Evolutionary conservation across 768 basidiomycete species (phyloP).

Genomic region (Leccinum barrowsii): DNA sequence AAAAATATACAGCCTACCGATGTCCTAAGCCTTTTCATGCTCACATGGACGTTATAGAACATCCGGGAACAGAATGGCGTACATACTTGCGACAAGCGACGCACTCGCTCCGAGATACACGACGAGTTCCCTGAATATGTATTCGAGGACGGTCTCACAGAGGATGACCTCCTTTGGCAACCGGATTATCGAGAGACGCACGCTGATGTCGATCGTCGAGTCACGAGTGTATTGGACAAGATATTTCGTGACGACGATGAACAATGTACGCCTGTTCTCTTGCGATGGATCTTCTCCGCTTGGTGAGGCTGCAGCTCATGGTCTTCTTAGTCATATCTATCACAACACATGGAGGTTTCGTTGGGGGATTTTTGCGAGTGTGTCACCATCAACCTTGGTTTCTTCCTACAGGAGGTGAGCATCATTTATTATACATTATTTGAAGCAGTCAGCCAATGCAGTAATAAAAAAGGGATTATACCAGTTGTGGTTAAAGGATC

Average conservation of each 20-base stretch:
- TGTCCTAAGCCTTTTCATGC: background rate
- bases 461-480: constrained; percentile 18
- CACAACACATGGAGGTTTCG: constrained; percentile 63
- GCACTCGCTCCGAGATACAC: constrained; percentile 40
- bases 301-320: background rate
- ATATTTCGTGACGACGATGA: constrained; percentile 45
- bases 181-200: constrained; percentile 6
- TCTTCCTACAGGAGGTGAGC: constrained; percentile 65
- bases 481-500: constrained; percentile 24
- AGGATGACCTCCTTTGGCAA: constrained; percentile 59
- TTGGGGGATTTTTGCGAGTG: constrained; percentile 50
- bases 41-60: constrained; percentile 38
- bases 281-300: background rate
- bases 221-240: constrained; percentile 43
- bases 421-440: background rate
- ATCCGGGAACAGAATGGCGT: constrained; percentile 59
- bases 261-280: constrained; percentile 36
- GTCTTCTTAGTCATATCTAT: constrained; percentile 54
- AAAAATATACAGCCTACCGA: background rate
- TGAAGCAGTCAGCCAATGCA: background rate
- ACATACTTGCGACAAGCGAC: constrained; percentile 68
- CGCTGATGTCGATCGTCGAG: background rate
- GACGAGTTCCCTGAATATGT: constrained; percentile 41
- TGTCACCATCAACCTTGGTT: constrained; percentile 41
- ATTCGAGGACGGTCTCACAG: constrained; percentile 54